These are phyloP conservation scores for Penicillium sclerotigenum DNA, from an alignment of 2,329 filamentous ascomycete species.

Conservation along the genomic window DNA sequence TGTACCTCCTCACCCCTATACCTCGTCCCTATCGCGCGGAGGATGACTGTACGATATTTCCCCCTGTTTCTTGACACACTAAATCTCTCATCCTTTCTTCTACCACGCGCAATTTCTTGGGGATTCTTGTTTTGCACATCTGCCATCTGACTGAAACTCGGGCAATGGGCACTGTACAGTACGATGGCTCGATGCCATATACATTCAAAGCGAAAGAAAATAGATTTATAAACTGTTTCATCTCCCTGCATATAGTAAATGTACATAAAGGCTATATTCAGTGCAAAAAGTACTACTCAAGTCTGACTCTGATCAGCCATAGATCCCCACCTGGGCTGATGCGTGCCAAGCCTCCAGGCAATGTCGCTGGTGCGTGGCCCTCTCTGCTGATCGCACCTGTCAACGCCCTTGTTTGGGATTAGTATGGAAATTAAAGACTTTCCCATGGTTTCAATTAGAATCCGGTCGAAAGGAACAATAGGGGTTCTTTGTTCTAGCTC, in stretches of 20 bases:
- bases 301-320: background rate
- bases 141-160: slow-evolving; percentile 15
- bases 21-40: slow-evolving; percentile 14
- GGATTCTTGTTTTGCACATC: slow-evolving; percentile 10
- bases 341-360: slow-evolving; percentile 23
- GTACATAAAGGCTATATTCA: too few species aligned
- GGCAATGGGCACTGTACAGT: slow-evolving; percentile 21
- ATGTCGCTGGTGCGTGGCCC: slow-evolving; percentile 16
- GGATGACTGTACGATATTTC: slow-evolving; percentile 26
- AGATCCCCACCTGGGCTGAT: background rate
- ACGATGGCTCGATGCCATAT: slow-evolving; percentile 17
- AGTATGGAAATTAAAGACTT: background rate
- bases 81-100: slow-evolving; percentile 12
- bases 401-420: background rate
- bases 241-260: background rate
- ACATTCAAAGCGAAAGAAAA: slow-evolving; percentile 16
- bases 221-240: background rate
- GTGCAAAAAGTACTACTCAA: too few species aligned
- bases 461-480: slow-evolving; percentile 7
- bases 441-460: slow-evolving; percentile 9
- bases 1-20: slow-evolving; percentile 17
- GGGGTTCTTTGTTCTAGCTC: background rate
- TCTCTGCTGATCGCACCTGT: slow-evolving; percentile 12
- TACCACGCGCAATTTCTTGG: slow-evolving; percentile 7
- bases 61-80: slow-evolving; percentile 9